A percentile compares a stretch with the other conserved stretches of the same genome.
Conservation (phyloP, 306 rosid species). For the Malus domestica region DNA sequence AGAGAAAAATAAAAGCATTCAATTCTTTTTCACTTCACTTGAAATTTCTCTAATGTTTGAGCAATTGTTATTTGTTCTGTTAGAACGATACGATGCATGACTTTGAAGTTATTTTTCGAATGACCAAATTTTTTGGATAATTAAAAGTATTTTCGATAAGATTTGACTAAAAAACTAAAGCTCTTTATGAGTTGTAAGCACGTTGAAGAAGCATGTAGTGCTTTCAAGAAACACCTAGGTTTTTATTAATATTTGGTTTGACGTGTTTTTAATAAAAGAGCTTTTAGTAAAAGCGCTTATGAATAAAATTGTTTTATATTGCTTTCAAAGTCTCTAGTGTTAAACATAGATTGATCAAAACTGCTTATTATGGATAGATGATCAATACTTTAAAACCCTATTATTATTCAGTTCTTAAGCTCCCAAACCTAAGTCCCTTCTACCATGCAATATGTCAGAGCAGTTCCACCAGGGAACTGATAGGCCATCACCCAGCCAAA, state of each 20-base stretch:
- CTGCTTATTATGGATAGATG: not conserved
- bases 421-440: not conserved
- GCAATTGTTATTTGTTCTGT: not conserved
- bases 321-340: not conserved
- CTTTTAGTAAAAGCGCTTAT: too few species aligned
- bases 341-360: not conserved
- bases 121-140: not conserved
- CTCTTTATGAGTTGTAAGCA: not conserved
- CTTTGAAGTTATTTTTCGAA: fast-evolving
- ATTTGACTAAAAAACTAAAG: not conserved
- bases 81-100: too few species aligned
- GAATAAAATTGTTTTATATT: too few species aligned
- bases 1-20: not conserved
- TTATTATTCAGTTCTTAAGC: not conserved
- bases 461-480: too few species aligned
- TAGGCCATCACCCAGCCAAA: too few species aligned
- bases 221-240: too few species aligned
- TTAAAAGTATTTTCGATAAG: not conserved
- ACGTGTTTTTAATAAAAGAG: too few species aligned
- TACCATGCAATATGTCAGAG: not conserved
- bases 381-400: not conserved
- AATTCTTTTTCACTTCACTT: not conserved
- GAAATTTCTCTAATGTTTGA: not conserved
- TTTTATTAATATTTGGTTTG: too few species aligned
- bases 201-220: too few species aligned